These are phyloP conservation scores for Letharia columbiana DNA, from an alignment of 495 filamentous ascomycete genomes.

Conservation along the genomic window DNA sequence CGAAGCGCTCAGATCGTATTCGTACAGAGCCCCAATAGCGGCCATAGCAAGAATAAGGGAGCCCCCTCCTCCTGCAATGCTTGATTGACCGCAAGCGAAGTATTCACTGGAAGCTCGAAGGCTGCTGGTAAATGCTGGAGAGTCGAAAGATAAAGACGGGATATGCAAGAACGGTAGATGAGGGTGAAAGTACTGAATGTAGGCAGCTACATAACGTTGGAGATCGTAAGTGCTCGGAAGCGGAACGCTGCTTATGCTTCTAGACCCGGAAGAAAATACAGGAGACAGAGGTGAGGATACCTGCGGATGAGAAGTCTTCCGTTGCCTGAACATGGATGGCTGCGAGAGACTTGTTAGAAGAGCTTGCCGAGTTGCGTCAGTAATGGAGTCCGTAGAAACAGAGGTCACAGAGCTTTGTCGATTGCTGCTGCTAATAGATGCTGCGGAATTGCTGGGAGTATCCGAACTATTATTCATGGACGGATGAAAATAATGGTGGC, in stretches of 20 bases:
- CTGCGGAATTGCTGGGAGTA: conserved; percentile 46
- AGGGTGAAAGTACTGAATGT: conserved; percentile 91
- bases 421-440: conserved; percentile 56
- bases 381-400: conserved; percentile 70
- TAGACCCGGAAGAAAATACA: conserved; percentile 33
- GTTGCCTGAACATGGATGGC: conserved; percentile 57
- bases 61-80: conserved; percentile 70
- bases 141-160: conserved; percentile 85
- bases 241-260: conserved; percentile 38
- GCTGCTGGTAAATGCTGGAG: conserved; percentile 55
- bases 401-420: conserved; percentile 58
- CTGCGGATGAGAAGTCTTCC: conserved; percentile 70
- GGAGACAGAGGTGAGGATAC: conserved; percentile 57
- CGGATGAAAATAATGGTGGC: conserved; percentile 41
- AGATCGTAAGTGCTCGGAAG: conserved; percentile 86
- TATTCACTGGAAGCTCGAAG: conserved; percentile 46
- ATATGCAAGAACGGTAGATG: conserved; percentile 91
- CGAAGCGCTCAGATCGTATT: conserved; percentile 68
- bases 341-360: conserved; percentile 75
- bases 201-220: conserved; percentile 84
- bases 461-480: conserved; percentile 48
- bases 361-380: conserved; percentile 85
- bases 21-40: conserved; percentile 91
- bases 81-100: conserved; percentile 49
- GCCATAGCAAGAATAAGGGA: conserved; percentile 93